These are phyloP conservation scores for Fusarium sp. DNA, from an alignment of 2,329 filamentous ascomycete species.

Conservation along the genomic window DNA sequence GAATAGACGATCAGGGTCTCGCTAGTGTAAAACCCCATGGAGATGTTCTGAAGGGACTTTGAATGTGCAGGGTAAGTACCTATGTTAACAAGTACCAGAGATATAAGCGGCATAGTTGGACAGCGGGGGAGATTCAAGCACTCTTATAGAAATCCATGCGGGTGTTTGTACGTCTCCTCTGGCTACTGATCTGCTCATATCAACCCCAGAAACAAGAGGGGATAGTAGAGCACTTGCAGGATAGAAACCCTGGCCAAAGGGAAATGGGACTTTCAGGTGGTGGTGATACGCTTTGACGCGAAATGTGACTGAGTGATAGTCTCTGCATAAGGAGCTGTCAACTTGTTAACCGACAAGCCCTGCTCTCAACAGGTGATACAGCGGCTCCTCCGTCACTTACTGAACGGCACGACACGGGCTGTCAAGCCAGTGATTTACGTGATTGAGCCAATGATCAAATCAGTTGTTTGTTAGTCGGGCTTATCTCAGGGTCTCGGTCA, in stretches of 20 bases:
- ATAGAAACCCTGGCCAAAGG: not conserved
- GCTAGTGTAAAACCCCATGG: constrained; percentile 25
- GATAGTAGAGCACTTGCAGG: not conserved
- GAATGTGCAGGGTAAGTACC: constrained; percentile 23
- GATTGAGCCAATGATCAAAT: too few species aligned
- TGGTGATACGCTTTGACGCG: constrained; percentile 13
- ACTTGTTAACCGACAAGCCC: not conserved
- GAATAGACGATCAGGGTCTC: constrained; percentile 18
- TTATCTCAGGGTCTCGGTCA: constrained; percentile 31
- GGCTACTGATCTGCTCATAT: too few species aligned
- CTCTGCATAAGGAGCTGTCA: not conserved
- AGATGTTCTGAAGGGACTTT: constrained; percentile 17
- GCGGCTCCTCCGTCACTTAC: constrained; percentile 8
- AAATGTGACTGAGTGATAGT: not conserved
- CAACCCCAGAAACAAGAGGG: not conserved
- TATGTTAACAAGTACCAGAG: too few species aligned
- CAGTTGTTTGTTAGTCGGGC: not conserved
- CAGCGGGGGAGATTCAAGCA: not conserved
- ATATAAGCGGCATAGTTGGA: not conserved
- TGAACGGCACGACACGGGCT: constrained; percentile 1
- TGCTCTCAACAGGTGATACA: not conserved
- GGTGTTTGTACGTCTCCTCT: not conserved
- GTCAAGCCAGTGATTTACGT: too few species aligned
- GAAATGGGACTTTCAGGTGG: constrained; percentile 6
- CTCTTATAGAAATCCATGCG: not conserved